Evolutionary conservation across 345 rosid genomes (phyloP).

Genomic region (Citrus australasica): DNA sequence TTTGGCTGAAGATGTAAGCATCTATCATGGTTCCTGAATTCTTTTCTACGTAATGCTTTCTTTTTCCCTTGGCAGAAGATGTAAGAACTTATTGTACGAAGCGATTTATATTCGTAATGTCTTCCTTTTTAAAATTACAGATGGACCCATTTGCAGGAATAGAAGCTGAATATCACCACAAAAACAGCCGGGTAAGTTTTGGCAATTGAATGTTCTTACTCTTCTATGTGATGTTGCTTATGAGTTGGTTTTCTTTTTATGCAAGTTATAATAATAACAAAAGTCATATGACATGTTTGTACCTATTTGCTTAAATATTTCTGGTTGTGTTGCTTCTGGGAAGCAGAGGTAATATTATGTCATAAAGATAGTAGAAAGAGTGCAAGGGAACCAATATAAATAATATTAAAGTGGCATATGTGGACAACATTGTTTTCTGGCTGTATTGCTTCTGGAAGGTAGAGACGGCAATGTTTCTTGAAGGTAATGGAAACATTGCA

Average conservation of each 20-base stretch:
- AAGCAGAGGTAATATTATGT: not conserved
- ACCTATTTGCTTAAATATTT: not conserved
- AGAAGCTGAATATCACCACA: conserved; percentile 92
- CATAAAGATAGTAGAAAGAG: not conserved
- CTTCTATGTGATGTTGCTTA: not conserved
- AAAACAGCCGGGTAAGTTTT: conserved; percentile 67
- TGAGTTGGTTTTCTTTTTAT: not conserved
- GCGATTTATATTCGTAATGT: not conserved
- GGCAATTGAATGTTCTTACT: not conserved
- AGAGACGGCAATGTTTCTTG: not conserved
- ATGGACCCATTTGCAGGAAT: conserved; percentile 95
- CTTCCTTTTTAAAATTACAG: conserved; percentile 37
- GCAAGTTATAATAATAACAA: not conserved
- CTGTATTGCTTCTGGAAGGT: not conserved
- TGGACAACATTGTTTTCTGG: not conserved
- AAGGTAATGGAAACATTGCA: not conserved
- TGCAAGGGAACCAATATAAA: not conserved
- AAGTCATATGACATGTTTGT: not conserved
- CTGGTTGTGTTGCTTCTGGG: not conserved
- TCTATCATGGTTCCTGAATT: not conserved
- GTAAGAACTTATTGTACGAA: too few species aligned
- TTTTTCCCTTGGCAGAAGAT: not conserved
- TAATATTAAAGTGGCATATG: not conserved
- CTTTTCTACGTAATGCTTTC: not conserved
- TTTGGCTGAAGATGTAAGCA: conserved; percentile 90